Evolutionary conservation across 2,329 filamentous ascomycete genomes (phyloP).

Genomic region (Arthrobotrys musiformis): DNA sequence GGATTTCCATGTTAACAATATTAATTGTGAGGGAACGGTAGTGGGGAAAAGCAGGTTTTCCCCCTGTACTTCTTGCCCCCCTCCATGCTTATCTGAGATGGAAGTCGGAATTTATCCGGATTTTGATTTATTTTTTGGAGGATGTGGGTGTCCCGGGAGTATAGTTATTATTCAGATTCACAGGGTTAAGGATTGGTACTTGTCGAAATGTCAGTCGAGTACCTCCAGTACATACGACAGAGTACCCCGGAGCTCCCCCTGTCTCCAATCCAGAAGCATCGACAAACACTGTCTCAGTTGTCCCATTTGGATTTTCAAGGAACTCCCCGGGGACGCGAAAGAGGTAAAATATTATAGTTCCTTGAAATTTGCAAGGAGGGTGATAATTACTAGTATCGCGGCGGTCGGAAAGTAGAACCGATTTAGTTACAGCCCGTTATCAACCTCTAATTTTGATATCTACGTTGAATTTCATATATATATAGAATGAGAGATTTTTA

Average conservation of each 20-base stretch:
- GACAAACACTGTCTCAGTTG: neutral
- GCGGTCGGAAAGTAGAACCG: conserved; percentile 14
- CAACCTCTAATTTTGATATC: neutral
- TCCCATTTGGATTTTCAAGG: neutral
- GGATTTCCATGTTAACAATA: neutral
- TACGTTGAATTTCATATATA: neutral
- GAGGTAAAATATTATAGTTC: neutral
- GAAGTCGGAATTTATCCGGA: conserved; percentile 11
- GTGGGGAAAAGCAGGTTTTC: conserved; percentile 8
- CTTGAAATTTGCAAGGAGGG: neutral
- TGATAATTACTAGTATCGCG: conserved; percentile 5
- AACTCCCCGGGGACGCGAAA: neutral
- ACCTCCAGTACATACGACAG: neutral
- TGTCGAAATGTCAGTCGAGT: neutral
- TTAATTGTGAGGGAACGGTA: no score
- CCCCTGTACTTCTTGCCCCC: neutral
- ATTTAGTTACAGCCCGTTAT: neutral
- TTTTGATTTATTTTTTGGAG: neutral
- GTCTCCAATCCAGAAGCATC: neutral
- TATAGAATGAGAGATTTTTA: neutral
- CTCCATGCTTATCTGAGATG: neutral
- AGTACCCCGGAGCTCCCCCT: neutral
- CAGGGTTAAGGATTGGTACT: conserved; percentile 1
- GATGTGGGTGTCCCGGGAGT: no score
- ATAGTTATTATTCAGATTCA: neutral